A percentile compares a stretch with the other conserved stretches of the same genome.
Evolutionary conservation across 2,329 filamentous ascomycete species (phyloP).

Genomic region (Arthrobotrys musiformis): DNA sequence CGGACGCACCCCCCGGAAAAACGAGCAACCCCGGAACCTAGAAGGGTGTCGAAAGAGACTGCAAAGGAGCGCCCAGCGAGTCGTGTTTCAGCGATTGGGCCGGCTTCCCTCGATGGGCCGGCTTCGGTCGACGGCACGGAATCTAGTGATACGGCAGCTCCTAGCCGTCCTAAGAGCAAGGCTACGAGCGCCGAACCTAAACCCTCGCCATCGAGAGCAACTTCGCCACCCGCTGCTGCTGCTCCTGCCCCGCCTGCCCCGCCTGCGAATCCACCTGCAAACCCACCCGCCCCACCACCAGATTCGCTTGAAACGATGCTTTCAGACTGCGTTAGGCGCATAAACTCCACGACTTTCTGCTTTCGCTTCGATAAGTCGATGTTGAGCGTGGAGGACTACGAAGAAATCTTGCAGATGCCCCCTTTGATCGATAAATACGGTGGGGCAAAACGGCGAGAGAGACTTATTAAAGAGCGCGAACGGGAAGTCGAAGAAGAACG

Average conservation of each 20-base stretch:
- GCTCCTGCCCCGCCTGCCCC: no score
- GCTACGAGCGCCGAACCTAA: slow-evolving; percentile 27
- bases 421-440: slow-evolving; percentile 85
- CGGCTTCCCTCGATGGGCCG: slow-evolving; percentile 18
- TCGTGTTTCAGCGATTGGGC: slow-evolving; percentile 23
- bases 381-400: slow-evolving; percentile 58
- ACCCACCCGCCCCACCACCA: slow-evolving; percentile 1
- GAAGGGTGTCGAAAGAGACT: slow-evolving; percentile 26
- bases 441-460: slow-evolving; percentile 79
- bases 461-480: slow-evolving; percentile 75
- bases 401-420: slow-evolving; percentile 70
- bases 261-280: neutral
- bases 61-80: slow-evolving; percentile 7
- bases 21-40: slow-evolving; percentile 43
- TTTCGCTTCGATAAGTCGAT: slow-evolving; percentile 55
- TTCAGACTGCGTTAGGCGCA: slow-evolving; percentile 44
- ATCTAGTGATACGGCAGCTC: slow-evolving; percentile 25
- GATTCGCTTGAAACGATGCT: slow-evolving; percentile 37
- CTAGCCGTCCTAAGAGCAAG: slow-evolving; percentile 41
- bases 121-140: no score
- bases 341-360: slow-evolving; percentile 34
- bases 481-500: slow-evolving; percentile 56
- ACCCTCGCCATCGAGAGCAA: slow-evolving; percentile 33
- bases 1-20: slow-evolving; percentile 53
- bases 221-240: no score